Evolutionary conservation across 2,329 filamentous ascomycete species (phyloP), one percentile per base, ranked within the genome.

Genomic region (Colletotrichum higginsianum): DNA sequence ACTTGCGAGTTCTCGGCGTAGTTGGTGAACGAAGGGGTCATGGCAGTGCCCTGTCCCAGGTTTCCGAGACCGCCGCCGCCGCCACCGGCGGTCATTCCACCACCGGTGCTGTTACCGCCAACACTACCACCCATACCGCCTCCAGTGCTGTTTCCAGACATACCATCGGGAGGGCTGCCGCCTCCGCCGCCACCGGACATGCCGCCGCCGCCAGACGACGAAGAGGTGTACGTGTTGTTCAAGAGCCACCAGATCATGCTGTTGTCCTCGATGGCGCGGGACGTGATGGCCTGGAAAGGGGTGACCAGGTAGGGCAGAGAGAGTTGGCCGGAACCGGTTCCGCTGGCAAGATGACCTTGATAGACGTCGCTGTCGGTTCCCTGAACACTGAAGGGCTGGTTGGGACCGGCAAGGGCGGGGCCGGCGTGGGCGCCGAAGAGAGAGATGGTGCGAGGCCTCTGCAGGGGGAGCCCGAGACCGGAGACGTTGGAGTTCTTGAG

Each of bases 401-500:
- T 68, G 2, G 66, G 66, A 0, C 66, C 66, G 35, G 60, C 66
- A 3, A 68, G 50, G 18, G 67, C 61, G 8, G 67, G 56, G 1
- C 63, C 63, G 56, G 67, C 67, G 47, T 66, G 63, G 4, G 61
- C 26, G 8, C 67, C 67, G 11, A 70, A 70, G 55, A 70, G 61
- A 11, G 67, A 66, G 47, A 70, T 67, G 40, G 63, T 66, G 16
- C 67, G 67, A 16, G 67, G 67, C 86, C 85, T 85, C 66, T 86
- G 87, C 2, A 92, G 80, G 1, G 93, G 93, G 1, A 95, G 83
- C 0, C 91, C 79, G 12, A 52, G 50, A 2, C 61, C 52, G 11
- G 66, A 35, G 15, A 83, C 83, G 52, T 87, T 86, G 18, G 93
- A 87, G 75, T 95, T 95, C 82, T 94, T 94, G 60, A 95, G 82